Base-by-base conservation (phyloP, 129 eudicot species). In the Silybum marianum region DNA sequence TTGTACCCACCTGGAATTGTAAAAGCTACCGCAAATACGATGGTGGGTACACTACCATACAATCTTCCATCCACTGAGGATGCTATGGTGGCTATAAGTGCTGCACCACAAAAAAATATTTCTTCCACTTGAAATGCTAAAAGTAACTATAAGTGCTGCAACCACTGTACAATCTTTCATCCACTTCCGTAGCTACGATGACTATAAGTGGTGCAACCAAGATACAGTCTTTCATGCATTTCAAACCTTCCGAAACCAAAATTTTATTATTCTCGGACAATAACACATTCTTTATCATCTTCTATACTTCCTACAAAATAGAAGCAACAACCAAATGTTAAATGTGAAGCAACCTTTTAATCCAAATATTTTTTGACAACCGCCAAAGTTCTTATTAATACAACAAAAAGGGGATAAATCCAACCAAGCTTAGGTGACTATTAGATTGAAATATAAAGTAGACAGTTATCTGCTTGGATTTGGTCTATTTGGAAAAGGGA, bases 241-340 rank as follows among this genome's bases (percentile, higher is more conserved):
- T 67, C 66, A 4, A 2, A 24, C 78, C 67, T 74, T 74, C 21
- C 40, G 6, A 24, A 44, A 9, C 69, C 44, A 44, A 1, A 42
- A 0, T 44, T 42, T 22, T 44, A 44, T 73, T 44, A 12, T 73
- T 30, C 65, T 24, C 65, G 65, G 32, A 73, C 12, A 21, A 42
- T 73, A 73, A 22, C 69, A 7, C 26, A 63, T 63, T 63, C 12
- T 7, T 63, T 22, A 71, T 21, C 46, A 34, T 34, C 48, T 30
- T 71, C 24, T 71, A 71, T 77, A 67, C 38, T 77, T 77, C 80
- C 80, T 77, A 77, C 62, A 77, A 77, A 63, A 74, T 14, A 70
- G 23, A 30, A 70, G 10, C 21, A 32, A 11, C 36, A 26, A 6
- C 19, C 21, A 42, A 21, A 54, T 54, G 63, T 54, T 18, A 54